Evolutionary conservation across 768 basidiomycete species (phyloP), one percentile per base, ranked within the genome.

Genomic region (Lenzites betulinus): DNA sequence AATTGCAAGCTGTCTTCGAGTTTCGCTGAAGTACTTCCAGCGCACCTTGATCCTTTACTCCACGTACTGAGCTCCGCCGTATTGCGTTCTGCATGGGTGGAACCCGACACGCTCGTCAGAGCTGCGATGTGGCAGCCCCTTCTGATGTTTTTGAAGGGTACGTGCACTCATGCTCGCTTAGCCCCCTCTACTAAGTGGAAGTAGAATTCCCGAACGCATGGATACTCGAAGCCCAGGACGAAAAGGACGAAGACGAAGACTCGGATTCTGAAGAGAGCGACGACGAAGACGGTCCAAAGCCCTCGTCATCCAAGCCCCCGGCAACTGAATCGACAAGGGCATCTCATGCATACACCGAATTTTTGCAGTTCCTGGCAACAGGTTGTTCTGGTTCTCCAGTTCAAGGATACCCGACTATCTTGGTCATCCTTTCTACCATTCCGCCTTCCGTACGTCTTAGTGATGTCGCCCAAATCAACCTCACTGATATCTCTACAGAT

Each of bases 381-480:
- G 92, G 88, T 12, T 97, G 94, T 71, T 83, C 84, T n/a, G 89
- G 90, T 0, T 84, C 88, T 5, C 89, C 93, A 0, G 70, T 84
- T 1, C 81, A 89, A 64, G 90, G 90, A 2, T 98, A 97, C 71
- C 93, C 93, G 0, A 80, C 87, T 1, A 79, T 96, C 26, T 75
- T 97, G 18, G 78, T 97, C 25, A 79, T 95, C 25, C 70, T 98
- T 15, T 90, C 93, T 1, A 94, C 92, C 0, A 82, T 98, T 13
- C 90, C 93, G 0, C 71, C 79, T 13, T 76, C 79, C 42, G 90
- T 92, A 73, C 51, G 85, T 67, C 12, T 51, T 28, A 20, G 35
- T 18, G 12, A n/a, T 35, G 52, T 33, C 3, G 13, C 35, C 36
- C 15, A 38, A 30, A 6, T 52, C 20, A 30, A 28, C 28, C 2